Base-by-base conservation (phyloP, 768 basidiomycete species). In the Suillus placidus region DNA sequence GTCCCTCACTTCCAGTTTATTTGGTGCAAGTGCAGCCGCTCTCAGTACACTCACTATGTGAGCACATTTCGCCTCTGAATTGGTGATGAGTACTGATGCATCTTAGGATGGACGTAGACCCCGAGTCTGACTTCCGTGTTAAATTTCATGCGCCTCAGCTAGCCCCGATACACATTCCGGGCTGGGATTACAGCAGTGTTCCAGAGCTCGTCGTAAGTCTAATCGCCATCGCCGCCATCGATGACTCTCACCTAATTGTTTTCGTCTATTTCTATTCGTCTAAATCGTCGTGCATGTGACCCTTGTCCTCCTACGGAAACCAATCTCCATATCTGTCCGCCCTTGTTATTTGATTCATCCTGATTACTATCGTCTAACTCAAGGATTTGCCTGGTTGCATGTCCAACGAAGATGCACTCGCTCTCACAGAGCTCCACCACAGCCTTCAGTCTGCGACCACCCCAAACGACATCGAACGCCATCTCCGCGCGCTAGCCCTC, bases 131-230 rank as follows among this genome's bases (percentile, higher is more conserved):
- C 40, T 76, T 76, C 54, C 72, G 32, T 16, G 66, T 76, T 43
- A 76, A 74, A 26, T 77, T 74, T 8, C 75, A 76, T 55, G 73
- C 71, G 8, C 62, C 70, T 20, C 74, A 73, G 61, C 74, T 76
- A 26, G 76, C 75, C 0, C 75, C 75, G 14, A 60, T 70, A 2
- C 70, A 70, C 16, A 69, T 77, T 35, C 18, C 65, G 8, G 73
- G 74, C 26, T 76, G 75, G 75, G 68, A 74, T 60, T 76, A 76
- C 35, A 60, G 73, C 42, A 61, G 62, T 14, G 61, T 74, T 3
- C 73, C 69, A 7, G 71, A 76, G 64, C 68, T 76, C 7, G 70
- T 70, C 42, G 75, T 77, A 63, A 65, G 75, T 73, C 8, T 14
- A 13, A 34, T 30, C n/a, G n/a, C 40, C 60, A 60, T 65, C 47